A percentile compares a stretch with the other conserved stretches of the same genome.
phyloP scores from a whole-genome alignment of 2,329 filamentous ascomycete genomes.

The Pseudodiploospora longispora region DNA sequence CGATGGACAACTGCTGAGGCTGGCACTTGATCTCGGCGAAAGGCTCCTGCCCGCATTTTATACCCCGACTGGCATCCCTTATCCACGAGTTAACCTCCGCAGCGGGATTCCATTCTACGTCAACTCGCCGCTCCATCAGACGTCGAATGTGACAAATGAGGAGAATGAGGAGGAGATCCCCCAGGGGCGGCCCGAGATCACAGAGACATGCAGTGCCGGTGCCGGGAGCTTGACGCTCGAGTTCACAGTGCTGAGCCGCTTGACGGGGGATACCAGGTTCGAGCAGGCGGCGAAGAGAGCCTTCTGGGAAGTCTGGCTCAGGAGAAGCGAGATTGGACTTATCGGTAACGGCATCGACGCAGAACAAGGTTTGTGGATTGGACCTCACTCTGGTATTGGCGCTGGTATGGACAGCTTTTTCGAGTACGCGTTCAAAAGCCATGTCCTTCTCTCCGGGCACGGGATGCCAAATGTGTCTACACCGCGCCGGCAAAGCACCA shows the following conservation, averaged over 20 bases:
- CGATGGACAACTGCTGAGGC: constrained; percentile 80
- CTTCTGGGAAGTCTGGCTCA: constrained; percentile 95
- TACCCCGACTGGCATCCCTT: constrained; percentile 83
- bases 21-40: constrained; percentile 77
- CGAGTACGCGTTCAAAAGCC: constrained; percentile 92
- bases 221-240: constrained; percentile 94
- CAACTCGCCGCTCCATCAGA: constrained; percentile 70
- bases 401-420: constrained; percentile 98
- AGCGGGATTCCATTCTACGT: constrained; percentile 87
- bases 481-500: constrained; percentile 33
- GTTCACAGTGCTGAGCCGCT: constrained; percentile 79
- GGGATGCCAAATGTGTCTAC: constrained; percentile 42
- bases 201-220: constrained; percentile 92
- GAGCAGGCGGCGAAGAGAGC: constrained; percentile 84
- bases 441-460: constrained; percentile 79
- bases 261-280: constrained; percentile 81
- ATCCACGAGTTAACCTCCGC: constrained; percentile 86
- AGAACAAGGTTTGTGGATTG: constrained; percentile 83
- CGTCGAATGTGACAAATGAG: constrained; percentile 15
- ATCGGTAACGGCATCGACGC: constrained; percentile 90
- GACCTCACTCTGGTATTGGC: constrained; percentile 84
- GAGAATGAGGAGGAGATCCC: constrained; percentile 14
- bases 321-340: constrained; percentile 75
- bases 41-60: constrained; percentile 87
- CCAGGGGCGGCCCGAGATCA: constrained; percentile 57